Evolutionary conservation across 805 yeast species (phyloP).

Genomic region (Starmerella stellata): DNA sequence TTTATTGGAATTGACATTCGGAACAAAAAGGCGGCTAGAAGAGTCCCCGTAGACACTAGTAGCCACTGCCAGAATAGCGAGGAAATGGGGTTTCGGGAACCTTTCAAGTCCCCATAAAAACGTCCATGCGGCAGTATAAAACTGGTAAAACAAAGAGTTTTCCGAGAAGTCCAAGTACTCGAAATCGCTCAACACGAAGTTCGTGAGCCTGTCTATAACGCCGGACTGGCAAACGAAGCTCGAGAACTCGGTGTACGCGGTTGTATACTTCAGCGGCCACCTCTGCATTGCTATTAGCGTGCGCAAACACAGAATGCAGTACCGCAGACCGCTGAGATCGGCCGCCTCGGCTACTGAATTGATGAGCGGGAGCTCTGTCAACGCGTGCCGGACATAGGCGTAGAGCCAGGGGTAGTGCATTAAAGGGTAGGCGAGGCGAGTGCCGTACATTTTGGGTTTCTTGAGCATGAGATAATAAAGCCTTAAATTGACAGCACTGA

Average conservation of each 20-base stretch:
- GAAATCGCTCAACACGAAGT: background rate
- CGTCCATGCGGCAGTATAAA: background rate
- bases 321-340: background rate
- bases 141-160: background rate
- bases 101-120: background rate
- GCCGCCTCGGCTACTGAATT: background rate
- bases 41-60: too few relatives aligned
- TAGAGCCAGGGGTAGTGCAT: background rate
- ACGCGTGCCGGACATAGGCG: background rate
- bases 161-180: background rate
- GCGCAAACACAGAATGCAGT: background rate
- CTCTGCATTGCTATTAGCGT: background rate
- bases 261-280: background rate
- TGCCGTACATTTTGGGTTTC: background rate
- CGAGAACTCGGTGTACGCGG: background rate
- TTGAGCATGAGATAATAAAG: background rate
- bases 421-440: background rate
- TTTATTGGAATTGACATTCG: too few relatives aligned
- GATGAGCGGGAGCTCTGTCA: background rate
- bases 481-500: background rate
- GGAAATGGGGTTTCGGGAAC: background rate
- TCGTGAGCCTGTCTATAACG: background rate
- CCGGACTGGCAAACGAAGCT: background rate
- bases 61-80: background rate
- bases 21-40: too few relatives aligned